phyloP scores from a whole-genome alignment of 306 rosid genomes.

The Geum urbanum region DNA sequence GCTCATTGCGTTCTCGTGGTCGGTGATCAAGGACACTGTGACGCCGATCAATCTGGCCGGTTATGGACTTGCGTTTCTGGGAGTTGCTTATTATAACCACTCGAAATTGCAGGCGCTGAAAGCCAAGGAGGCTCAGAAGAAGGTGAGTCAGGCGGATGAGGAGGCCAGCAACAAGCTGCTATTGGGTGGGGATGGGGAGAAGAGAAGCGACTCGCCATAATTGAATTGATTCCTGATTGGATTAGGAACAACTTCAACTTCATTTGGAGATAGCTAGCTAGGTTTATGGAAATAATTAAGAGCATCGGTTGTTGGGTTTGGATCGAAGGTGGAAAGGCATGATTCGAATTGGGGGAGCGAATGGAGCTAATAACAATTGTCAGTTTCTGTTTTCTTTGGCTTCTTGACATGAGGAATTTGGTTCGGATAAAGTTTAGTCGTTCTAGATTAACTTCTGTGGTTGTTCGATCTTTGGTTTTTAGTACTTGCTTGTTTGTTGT shows the following conservation, averaged over 20 bases:
- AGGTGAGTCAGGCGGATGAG: constrained; percentile 53
- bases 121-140: constrained; percentile 84
- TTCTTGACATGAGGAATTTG: constrained; percentile 18
- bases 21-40: constrained; percentile 79
- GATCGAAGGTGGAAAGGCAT: constrained; percentile 15
- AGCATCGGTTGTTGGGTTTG: constrained; percentile 4
- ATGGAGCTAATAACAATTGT: constrained; percentile 2
- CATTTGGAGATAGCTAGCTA: constrained; percentile 6
- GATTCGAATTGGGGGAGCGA: constrained; percentile 10
- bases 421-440: constrained; percentile 37
- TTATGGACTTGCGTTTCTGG: constrained; percentile 72
- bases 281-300: constrained; percentile 28
- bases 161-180: constrained; percentile 59
- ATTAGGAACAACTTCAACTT: background rate
- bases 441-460: constrained; percentile 28
- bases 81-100: constrained; percentile 79
- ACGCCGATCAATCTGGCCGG: constrained; percentile 79
- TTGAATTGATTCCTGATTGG: constrained; percentile 15
- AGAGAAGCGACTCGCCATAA: constrained; percentile 48
- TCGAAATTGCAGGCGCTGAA: constrained; percentile 73
- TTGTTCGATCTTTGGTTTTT: constrained; percentile 2
- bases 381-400: constrained; percentile 11
- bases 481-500: background rate
- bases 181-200: constrained; percentile 61
- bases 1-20: constrained; percentile 81